Base-by-base conservation (phyloP, 2,329 filamentous ascomycete genomes). In the Fusarium oxysporum region DNA sequence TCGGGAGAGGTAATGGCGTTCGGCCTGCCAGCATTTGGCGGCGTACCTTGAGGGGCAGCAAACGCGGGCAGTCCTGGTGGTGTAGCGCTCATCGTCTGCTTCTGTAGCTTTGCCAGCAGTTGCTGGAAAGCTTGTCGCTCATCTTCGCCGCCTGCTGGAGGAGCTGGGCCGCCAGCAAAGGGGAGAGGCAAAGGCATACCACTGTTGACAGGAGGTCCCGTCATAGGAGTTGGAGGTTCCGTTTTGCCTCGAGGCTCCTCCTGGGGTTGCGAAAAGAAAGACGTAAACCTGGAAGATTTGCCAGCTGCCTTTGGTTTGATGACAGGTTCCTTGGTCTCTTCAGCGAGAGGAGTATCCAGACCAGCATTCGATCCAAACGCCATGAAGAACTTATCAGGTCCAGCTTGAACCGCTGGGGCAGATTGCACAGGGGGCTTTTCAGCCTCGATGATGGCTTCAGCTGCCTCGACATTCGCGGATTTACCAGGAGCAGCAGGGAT, bases 61-160 rank as follows among this genome's bases (percentile, higher is more conserved):
- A 84, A 88, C 6, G 83, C 80, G 6, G 85, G 84, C 11, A 80
- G 79, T 3, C 81, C 80, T 14, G 86, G 83, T 17, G 86, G 85
- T 33, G 87, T 85, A 53, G 83, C 83, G 48, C 80, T 83, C 71
- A 82, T 74, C 4, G 84, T 87, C 66, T 90, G 88, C 64, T 85
- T 85, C 68, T 95, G 92, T 44, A 97, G 88, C 87, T 97, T 97
- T 75, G 93, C 89, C 40, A 97, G 85, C 50, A 98, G 89, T 48
- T 91, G 89, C 73, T 94, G 90, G 82, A 98, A 97, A 3, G 94
- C 95, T 80, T 95, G 92, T 81, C 94, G 94, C 78, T 97, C 95
- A 58, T 91, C 89, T 70, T 91, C 90, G 10, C 86, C 82, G 16
- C 86, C 83, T 25, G 41, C 50, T 53, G 66, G 56, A 21, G 82